Conservation (phyloP, 208 protist species). For the Phytomonas francai region DNA sequence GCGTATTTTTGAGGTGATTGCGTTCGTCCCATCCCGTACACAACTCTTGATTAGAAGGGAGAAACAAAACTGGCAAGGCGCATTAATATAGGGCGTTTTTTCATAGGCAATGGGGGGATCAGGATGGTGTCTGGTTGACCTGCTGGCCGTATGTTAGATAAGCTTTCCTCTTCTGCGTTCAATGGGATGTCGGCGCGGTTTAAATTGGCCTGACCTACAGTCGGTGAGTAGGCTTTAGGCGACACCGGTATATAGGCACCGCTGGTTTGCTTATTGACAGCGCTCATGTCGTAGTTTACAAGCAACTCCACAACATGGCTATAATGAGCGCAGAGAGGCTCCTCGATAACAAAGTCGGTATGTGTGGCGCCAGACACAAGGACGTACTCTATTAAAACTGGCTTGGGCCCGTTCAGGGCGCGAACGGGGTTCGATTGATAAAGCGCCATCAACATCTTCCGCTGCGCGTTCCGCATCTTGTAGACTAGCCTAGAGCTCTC, state of each 20-base stretch:
- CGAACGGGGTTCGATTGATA: constrained; percentile 16
- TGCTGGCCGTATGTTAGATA: constrained; percentile 18
- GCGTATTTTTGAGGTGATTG: too few relatives aligned
- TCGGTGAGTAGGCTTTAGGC: constrained; percentile 1
- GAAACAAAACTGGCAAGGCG: constrained; percentile 42
- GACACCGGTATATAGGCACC: constrained; percentile 7
- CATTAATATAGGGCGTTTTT: constrained; percentile 31
- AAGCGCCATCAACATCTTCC: constrained; percentile 25
- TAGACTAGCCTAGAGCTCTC: constrained; percentile 75
- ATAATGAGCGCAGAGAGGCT: constrained; percentile 38
- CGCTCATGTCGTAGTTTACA: constrained; percentile 36
- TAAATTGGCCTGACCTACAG: not conserved
- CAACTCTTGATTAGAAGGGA: constrained; percentile 29
- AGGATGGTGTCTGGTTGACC: constrained; percentile 42
- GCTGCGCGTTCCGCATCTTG: constrained; percentile 55
- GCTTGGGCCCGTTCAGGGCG: constrained; percentile 16
- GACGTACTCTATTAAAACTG: constrained; percentile 60
- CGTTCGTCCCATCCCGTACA: too few relatives aligned
- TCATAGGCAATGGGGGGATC: constrained; percentile 26
- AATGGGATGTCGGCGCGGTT: not conserved
- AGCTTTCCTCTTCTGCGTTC: constrained; percentile 8
- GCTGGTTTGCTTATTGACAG: constrained; percentile 16
- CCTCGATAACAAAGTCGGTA: constrained; percentile 81
- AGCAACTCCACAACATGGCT: constrained; percentile 73
- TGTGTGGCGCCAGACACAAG: constrained; percentile 62